Evolutionary conservation across 768 basidiomycete species (phyloP), one percentile per base, ranked within the genome.

Genomic region (Piloderma croceum): DNA sequence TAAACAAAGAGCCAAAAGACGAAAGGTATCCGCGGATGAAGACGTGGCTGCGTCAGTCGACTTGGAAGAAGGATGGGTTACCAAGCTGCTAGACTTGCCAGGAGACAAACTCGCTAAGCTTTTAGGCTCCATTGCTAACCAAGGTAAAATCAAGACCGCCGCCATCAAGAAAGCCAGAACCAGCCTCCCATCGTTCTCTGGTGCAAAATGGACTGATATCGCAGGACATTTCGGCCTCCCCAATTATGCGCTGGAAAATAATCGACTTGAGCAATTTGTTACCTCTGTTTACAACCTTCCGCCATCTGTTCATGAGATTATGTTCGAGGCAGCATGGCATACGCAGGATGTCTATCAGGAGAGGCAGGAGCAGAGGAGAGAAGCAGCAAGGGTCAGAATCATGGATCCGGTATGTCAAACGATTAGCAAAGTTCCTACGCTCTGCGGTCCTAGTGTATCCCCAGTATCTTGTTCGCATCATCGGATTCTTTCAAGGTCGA

Each of bases 401-500:
- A 41, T 49, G 48, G 45, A 49, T 34, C 48, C 47, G 34, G 50
- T 49, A 44, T 41, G 50, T 32, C 33, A 36, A 25, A 39, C 27
- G 42, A 38, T 4, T 31, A 15, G 29, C 25, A 20, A 24, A 20
- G 41, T 33, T 15, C 24, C 43, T 45, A 41, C 34, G 13, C 27
- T 41, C 38, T 29, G 34, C 40, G 24, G 42, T 38, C 42, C 24
- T 36, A 54, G 52, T 54, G 47, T 34, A 42, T 52, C 44, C 39
- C 50, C 41, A 48, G 47, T 15, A 45, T 50, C n/a, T n/a, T n/a
- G n/a, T n/a, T n/a, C n/a, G n/a, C n/a, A n/a, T n/a, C n/a, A n/a
- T n/a, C n/a, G n/a, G n/a, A 13, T 49, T 54, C 27, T 52, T 52
- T 46, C 45, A 52, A 48, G 53, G 48, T 35, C 46, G 51, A 37